Conservation (phyloP, 768 basidiomycete genomes). For the Russula compacta region DNA sequence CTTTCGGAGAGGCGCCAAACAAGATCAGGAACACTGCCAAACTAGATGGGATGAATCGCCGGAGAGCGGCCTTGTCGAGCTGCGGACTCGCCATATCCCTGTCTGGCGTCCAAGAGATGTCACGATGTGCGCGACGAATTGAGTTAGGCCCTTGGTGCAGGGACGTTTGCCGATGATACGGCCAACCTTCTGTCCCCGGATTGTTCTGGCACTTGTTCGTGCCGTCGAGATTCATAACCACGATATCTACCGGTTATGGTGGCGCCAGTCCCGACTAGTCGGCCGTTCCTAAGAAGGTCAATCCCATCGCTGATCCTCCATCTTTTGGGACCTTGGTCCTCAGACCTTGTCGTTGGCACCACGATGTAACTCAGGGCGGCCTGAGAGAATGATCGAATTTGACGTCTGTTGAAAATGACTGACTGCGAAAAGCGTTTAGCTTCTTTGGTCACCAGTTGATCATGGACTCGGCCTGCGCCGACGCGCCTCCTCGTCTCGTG, state of each 20-base stretch:
- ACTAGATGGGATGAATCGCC: conserved; percentile 12
- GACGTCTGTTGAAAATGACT: conserved; percentile 6
- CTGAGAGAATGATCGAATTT: conserved; percentile 9
- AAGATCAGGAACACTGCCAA: conserved; percentile 17
- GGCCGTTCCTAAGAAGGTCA: background rate
- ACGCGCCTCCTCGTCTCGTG: background rate
- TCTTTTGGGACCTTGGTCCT: background rate
- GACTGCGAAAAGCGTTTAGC: conserved; percentile 10
- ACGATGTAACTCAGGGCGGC: background rate
- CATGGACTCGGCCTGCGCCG: conserved; percentile 9
- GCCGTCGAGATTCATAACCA: conserved; percentile 11
- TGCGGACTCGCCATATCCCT: conserved; percentile 13
- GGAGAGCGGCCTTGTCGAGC: conserved; percentile 16
- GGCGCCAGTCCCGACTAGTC: conserved; percentile 1
- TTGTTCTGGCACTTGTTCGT: conserved; percentile 3
- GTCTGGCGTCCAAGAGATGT: conserved; percentile 10
- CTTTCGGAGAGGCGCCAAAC: conserved; percentile 18
- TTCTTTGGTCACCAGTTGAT: conserved; percentile 7
- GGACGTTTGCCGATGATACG: conserved; percentile 15
- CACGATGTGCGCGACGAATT: conserved; percentile 19
- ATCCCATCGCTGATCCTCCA: background rate
- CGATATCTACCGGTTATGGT: conserved; percentile 8
- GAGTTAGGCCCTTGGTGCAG: conserved; percentile 16
- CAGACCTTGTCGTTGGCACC: background rate
- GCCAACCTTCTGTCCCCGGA: conserved; percentile 7